Conservation (phyloP, 345 rosid species). For the Brassica rapa region DNA sequence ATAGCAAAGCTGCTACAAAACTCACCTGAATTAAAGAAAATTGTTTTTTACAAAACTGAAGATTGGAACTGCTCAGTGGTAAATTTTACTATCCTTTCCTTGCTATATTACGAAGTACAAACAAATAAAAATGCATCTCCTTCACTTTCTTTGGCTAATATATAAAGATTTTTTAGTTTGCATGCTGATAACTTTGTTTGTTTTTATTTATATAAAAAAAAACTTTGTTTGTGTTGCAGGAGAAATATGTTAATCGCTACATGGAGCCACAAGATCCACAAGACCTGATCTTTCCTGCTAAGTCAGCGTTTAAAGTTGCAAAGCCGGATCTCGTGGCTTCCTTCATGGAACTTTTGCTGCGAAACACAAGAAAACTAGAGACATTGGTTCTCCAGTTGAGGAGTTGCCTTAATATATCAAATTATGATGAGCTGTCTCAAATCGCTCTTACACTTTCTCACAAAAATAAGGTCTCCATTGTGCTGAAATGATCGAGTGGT, state of each 20-base stretch:
- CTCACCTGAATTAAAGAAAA: slow-evolving; percentile 32
- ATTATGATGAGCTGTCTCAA: not conserved
- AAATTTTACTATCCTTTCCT: not conserved
- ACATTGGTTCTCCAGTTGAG: not conserved
- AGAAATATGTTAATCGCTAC: not conserved
- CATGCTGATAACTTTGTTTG: not conserved
- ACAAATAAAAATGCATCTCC: not conserved
- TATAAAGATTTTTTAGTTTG: not conserved
- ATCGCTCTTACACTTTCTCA: not conserved
- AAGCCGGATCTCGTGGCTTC: not conserved
- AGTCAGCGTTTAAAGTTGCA: not conserved
- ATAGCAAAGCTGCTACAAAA: slow-evolving; percentile 26
- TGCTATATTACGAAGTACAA: not conserved
- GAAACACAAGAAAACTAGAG: not conserved
- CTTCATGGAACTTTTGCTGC: not conserved
- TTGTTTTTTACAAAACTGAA: not conserved
- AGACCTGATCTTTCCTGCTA: slow-evolving; percentile 1
- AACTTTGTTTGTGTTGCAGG: not conserved
- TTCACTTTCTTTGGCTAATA: not conserved
- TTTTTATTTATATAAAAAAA: not conserved
- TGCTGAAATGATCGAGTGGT: not conserved
- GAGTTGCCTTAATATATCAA: not conserved
- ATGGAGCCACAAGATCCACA: not conserved
- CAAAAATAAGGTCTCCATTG: not conserved
- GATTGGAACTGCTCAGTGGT: not conserved